These are phyloP conservation scores for Cotoneaster glaucophyllus DNA, from an alignment of 306 rosid genomes.

Conservation along the genomic window DNA sequence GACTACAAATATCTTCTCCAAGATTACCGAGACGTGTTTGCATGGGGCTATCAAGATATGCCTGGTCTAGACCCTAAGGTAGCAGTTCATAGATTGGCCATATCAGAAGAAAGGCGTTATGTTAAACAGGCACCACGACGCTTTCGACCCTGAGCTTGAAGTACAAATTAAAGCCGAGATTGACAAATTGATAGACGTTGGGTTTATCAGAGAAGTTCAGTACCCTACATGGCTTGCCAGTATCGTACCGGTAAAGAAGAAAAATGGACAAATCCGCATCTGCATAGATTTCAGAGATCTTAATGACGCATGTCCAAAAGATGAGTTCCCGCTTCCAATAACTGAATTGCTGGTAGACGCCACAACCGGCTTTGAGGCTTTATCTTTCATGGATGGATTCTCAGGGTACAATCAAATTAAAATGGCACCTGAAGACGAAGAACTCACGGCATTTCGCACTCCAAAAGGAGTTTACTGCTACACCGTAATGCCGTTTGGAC, in stretches of 20 bases:
- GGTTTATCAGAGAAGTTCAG: no score
- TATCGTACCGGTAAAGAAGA: no score
- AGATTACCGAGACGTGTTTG: not conserved
- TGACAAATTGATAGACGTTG: no score
- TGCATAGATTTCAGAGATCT: no score
- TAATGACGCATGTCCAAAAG: no score
- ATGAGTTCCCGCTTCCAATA: no score
- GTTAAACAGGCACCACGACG: not conserved
- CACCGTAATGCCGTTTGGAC: not conserved
- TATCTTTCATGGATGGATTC: not conserved
- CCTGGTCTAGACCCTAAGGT: not conserved
- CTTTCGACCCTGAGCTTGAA: not conserved
- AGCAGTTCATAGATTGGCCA: not conserved
- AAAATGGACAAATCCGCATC: no score
- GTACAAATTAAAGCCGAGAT: not conserved
- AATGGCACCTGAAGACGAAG: not conserved
- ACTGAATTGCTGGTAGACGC: not conserved
- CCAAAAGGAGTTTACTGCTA: not conserved
- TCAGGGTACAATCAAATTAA: not conserved
- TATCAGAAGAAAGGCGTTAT: not conserved
- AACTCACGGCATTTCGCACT: accelerated
- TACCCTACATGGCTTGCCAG: no score
- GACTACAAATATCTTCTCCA: no score
- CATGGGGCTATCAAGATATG: not conserved
- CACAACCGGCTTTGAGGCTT: accelerated